Conservation (phyloP, 2,329 filamentous ascomycete species). For the Sphaerulina vaccinii region DNA sequence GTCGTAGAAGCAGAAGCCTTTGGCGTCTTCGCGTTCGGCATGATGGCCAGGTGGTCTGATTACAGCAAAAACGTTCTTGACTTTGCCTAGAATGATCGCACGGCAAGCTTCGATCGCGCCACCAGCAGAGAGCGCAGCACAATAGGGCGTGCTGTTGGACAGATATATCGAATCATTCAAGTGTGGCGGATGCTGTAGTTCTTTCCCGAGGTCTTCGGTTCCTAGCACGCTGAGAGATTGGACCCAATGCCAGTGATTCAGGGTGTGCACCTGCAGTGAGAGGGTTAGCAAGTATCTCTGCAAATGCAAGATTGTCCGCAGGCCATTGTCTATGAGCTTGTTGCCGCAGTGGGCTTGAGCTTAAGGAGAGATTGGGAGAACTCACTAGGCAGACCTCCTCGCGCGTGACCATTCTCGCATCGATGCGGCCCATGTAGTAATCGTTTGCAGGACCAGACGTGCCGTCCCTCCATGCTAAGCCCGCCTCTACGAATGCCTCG, state of each 20-base stretch:
- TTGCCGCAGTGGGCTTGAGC: too few species aligned
- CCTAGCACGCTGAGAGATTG: conserved; percentile 52
- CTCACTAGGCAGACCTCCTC: conserved; percentile 77
- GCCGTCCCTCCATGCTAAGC: conserved; percentile 52
- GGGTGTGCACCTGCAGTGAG: too few species aligned
- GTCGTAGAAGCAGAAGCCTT: conserved; percentile 98
- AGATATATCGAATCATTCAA: conserved; percentile 50
- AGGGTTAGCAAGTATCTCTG: too few species aligned
- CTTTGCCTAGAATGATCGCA: conserved; percentile 75
- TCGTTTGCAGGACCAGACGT: conserved; percentile 50
- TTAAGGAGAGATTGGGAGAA: too few species aligned
- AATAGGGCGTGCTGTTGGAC: conserved; percentile 50
- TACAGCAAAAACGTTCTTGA: conserved; percentile 94
- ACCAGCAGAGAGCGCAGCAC: conserved; percentile 79
- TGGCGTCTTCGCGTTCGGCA: conserved; percentile 78
- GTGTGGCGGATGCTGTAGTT: conserved; percentile 62
- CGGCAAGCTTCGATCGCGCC: conserved; percentile 95
- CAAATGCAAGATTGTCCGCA: too few species aligned
- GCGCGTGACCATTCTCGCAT: conserved; percentile 71
- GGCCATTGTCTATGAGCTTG: too few species aligned
- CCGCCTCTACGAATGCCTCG: conserved; percentile 78
- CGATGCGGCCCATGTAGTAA: conserved; percentile 66
- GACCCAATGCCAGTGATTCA: conserved; percentile 78
- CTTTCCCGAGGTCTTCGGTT: conserved; percentile 31
- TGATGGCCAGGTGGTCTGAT: conserved; percentile 95